A percentile compares a stretch with the other conserved stretches of the same genome.
phyloP scores from a whole-genome alignment of 1,284 basidiomycete genomes.

The Ustilago cynodontis region DNA sequence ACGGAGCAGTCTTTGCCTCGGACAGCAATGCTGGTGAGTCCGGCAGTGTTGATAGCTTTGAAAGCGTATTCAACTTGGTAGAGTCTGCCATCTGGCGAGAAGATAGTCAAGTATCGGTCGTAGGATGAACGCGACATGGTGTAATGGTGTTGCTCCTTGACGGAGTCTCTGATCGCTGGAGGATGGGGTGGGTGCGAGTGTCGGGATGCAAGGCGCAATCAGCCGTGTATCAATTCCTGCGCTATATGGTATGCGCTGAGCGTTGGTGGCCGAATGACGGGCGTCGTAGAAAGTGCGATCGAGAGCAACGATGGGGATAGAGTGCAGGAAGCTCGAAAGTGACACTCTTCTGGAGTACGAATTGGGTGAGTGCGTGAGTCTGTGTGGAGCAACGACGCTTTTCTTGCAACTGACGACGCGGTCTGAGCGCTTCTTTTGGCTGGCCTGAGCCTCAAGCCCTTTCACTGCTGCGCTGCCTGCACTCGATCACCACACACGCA shows the following conservation, averaged over 20 bases:
- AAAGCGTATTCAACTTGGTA: constrained; percentile 82
- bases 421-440: constrained; percentile 38
- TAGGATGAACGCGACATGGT: constrained; percentile 68
- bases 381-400: constrained; percentile 26
- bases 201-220: neutral
- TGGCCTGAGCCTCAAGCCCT: neutral
- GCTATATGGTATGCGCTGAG: neutral
- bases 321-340: constrained; percentile 20
- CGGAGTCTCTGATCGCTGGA: neutral
- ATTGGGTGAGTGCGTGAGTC: neutral
- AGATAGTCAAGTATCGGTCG: constrained; percentile 69
- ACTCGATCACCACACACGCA: constrained; percentile 25
- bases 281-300: neutral
- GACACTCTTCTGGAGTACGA: constrained; percentile 19
- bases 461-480: neutral
- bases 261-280: too few relatives aligned
- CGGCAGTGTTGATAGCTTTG: constrained; percentile 97
- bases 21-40: constrained; percentile 92
- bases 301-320: neutral
- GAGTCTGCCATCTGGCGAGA: constrained; percentile 68
- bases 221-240: neutral
- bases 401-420: constrained; percentile 43
- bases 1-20: constrained; percentile 94
- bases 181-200: neutral
- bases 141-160: neutral